phyloP scores from a whole-genome alignment of 2,329 filamentous ascomycete species.

The Knoxdaviesia capensis region DNA sequence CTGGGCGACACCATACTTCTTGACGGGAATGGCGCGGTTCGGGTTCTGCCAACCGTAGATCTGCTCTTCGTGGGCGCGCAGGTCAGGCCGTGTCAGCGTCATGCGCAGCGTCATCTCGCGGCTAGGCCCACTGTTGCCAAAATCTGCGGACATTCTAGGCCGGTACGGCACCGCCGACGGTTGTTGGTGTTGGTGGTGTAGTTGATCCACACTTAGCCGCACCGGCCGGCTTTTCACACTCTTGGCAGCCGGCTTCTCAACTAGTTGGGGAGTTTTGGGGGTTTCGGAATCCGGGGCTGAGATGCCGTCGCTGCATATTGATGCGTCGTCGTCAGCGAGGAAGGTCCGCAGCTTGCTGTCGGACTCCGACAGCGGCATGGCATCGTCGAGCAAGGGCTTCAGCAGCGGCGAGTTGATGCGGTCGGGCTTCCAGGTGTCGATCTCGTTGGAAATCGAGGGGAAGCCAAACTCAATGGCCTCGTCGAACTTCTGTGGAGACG shows the following conservation, averaged over 20 bases:
- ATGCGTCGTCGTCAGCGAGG: conserved; percentile 35
- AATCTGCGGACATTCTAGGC: conserved; percentile 2
- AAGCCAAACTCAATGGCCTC: conserved; percentile 91
- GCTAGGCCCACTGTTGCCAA: conserved; percentile 3
- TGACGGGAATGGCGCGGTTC: conserved; percentile 3
- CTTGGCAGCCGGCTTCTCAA: conserved; percentile 17
- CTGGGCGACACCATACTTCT: conserved; percentile 4
- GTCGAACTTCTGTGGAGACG: conserved; percentile 86
- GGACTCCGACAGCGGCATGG: conserved; percentile 1
- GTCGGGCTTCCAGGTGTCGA: conserved; percentile 29
- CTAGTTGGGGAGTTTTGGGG: conserved; percentile 31
- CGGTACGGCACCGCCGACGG: conserved; percentile 23
- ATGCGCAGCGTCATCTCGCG: conserved; percentile 91
- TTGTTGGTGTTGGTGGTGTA: conserved; percentile 8
- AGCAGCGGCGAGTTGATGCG: conserved; percentile 7
- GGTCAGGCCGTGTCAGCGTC: conserved; percentile 79
- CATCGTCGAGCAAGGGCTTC: conserved; percentile 1
- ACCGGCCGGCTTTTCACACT: conserved; percentile 7
- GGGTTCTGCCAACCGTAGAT: conserved; percentile 47
- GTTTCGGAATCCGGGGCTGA: conserved; percentile 39
- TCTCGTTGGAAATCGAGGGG: conserved; percentile 28
- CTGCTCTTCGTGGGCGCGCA: conserved; percentile 54
- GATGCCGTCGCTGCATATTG: conserved; percentile 31
- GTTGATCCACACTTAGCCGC: conserved; percentile 9
- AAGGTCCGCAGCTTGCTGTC: conserved; percentile 36